Percentiles rank a stretch among this genome's conserved stretches.
Evolutionary conservation across 75 land plant species (phyloP).

Genomic region (Pinus taeda): DNA sequence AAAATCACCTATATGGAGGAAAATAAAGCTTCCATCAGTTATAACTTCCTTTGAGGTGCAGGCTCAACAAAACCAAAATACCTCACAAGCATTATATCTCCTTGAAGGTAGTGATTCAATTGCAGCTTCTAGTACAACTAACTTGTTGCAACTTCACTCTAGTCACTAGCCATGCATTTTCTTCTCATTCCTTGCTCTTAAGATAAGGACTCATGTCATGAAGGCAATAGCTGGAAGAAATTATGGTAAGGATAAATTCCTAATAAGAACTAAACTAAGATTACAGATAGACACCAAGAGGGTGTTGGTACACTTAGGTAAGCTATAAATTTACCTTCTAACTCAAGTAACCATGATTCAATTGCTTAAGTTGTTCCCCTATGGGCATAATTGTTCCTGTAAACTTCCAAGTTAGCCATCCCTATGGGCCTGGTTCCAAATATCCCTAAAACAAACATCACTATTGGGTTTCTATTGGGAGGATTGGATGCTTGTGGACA

Average conservation of each 20-base stretch:
- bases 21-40: background rate
- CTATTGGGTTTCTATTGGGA: background rate
- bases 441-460: background rate
- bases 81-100: background rate
- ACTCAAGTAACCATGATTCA: no score
- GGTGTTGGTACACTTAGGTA: background rate
- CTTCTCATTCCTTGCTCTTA: background rate
- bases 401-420: no score
- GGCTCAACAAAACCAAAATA: background rate
- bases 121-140: background rate
- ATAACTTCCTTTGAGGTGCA: background rate
- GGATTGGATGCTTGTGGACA: no score
- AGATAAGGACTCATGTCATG: background rate
- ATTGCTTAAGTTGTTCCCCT: no score
- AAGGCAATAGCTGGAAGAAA: background rate
- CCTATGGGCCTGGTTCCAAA: background rate
- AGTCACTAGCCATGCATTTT: slow-evolving; percentile 1
- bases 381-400: no score
- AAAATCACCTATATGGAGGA: background rate
- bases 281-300: background rate
- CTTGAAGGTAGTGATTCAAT: background rate
- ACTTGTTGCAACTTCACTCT: background rate
- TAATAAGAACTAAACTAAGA: background rate
- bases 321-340: no score
- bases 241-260: background rate